phyloP scores from a whole-genome alignment of 257 asterid genomes.

The Ligustrum vulgare region DNA sequence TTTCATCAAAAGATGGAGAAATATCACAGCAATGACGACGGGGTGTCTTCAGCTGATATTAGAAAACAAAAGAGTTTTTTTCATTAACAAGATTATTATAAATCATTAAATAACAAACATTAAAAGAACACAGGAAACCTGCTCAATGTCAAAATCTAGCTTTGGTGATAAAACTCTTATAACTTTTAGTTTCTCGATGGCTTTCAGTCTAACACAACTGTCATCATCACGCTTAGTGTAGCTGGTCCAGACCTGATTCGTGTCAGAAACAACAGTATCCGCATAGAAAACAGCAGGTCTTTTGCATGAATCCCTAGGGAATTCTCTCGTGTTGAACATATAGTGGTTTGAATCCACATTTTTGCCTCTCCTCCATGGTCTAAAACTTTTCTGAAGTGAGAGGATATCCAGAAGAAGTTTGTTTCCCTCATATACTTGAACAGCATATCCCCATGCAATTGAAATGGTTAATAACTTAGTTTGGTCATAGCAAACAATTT shows the following conservation, averaged over 20 bases:
- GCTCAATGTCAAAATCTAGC: constrained; percentile 36
- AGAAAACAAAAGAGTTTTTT: constrained; percentile 16
- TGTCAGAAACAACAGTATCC: constrained; percentile 34
- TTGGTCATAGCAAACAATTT: constrained; percentile 69
- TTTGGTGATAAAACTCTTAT: constrained; percentile 44
- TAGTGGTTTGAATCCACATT: constrained; percentile 45
- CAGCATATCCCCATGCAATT: constrained; percentile 77
- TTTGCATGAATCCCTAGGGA: constrained; percentile 57
- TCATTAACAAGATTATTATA: constrained; percentile 14
- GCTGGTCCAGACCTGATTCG: constrained; percentile 43
- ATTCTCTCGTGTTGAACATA: constrained; percentile 64
- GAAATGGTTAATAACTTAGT: constrained; percentile 60
- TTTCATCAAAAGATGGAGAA: constrained; percentile 36
- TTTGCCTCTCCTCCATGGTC: constrained; percentile 74
- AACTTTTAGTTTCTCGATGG: constrained; percentile 39
- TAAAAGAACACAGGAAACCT: constrained; percentile 39
- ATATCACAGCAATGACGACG: constrained; percentile 81
- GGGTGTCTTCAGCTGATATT: constrained; percentile 49
- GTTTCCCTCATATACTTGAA: constrained; percentile 68
- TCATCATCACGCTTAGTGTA: constrained; percentile 35
- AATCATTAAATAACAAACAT: neutral
- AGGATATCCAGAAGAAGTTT: constrained; percentile 65
- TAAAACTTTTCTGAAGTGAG: constrained; percentile 58
- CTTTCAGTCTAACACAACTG: constrained; percentile 42
- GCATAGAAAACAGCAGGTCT: constrained; percentile 62